phyloP scores from a whole-genome alignment of 495 filamentous ascomycete species.

The Neurospora sp. region DNA sequence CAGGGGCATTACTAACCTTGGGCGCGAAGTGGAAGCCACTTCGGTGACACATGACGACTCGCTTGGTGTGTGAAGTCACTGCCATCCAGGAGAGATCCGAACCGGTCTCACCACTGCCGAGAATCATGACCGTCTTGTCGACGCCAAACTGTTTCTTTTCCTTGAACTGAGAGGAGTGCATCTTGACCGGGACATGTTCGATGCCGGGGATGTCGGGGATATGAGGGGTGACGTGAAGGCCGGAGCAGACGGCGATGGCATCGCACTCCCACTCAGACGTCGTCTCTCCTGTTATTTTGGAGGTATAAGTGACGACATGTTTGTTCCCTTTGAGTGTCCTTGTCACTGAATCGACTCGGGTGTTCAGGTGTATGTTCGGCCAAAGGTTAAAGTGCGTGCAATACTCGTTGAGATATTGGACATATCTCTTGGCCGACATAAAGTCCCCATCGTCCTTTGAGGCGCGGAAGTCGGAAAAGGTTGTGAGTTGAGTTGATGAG shows the following conservation, averaged over 20 bases:
- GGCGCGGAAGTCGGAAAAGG: constrained; percentile 31
- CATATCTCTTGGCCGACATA: constrained; percentile 21
- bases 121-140: constrained; percentile 29
- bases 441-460: constrained; percentile 23
- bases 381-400: constrained; percentile 28
- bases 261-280: constrained; percentile 24
- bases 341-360: constrained; percentile 14
- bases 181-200: constrained; percentile 24
- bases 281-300: constrained; percentile 2
- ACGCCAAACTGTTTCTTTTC: constrained; percentile 24
- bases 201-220: constrained; percentile 29
- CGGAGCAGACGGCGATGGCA: constrained; percentile 34
- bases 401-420: constrained; percentile 31
- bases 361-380: constrained; percentile 27
- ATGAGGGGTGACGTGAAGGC: constrained; percentile 30
- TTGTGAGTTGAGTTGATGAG: constrained; percentile 30
- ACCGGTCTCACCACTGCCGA: constrained; percentile 35
- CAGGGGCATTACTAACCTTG: constrained; percentile 10
- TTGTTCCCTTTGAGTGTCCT: constrained; percentile 8
- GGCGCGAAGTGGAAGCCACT: constrained; percentile 32
- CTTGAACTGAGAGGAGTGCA: constrained; percentile 38
- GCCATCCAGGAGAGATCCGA: constrained; percentile 33
- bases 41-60: constrained; percentile 31
- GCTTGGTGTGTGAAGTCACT: constrained; percentile 27
- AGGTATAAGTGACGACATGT: constrained; percentile 20